These are phyloP conservation scores for Aspergillus fumigatiaffinis DNA, from an alignment of 2,329 filamentous ascomycete species.

Conservation along the genomic window DNA sequence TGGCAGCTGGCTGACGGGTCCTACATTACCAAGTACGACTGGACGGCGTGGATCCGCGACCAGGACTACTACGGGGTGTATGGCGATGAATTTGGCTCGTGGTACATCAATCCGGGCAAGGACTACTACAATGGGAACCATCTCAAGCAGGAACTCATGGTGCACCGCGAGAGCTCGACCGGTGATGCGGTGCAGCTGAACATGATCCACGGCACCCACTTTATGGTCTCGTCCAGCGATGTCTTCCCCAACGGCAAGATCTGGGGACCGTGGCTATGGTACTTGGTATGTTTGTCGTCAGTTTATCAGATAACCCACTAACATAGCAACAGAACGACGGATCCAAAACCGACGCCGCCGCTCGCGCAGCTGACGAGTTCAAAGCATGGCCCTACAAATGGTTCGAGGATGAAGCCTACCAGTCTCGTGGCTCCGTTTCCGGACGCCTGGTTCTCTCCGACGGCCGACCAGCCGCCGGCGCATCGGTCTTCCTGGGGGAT, in stretches of 20 bases:
- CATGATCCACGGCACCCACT: slow-evolving; percentile 53
- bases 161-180: slow-evolving; percentile 49
- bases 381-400: slow-evolving; percentile 48
- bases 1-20: slow-evolving; percentile 47
- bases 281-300: slow-evolving; percentile 21
- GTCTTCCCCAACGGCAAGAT: slow-evolving; percentile 40
- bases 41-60: slow-evolving; percentile 38
- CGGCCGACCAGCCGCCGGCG: slow-evolving; percentile 46
- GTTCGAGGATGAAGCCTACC: slow-evolving; percentile 46
- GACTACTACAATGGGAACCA: slow-evolving; percentile 53
- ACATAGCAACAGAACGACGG: slow-evolving; percentile 41
- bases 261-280: slow-evolving; percentile 46
- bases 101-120: slow-evolving; percentile 50
- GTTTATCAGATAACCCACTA: background rate
- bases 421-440: slow-evolving; percentile 46
- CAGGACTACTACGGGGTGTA: slow-evolving; percentile 51
- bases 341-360: slow-evolving; percentile 41
- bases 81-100: slow-evolving; percentile 47
- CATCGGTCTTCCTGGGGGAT: slow-evolving; percentile 51
- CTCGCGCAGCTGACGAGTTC: slow-evolving; percentile 40
- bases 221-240: slow-evolving; percentile 36
- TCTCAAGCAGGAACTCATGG: slow-evolving; percentile 51
- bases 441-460: slow-evolving; percentile 46
- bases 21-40: slow-evolving; percentile 53
- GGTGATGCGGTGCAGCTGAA: slow-evolving; percentile 53